Conservation (phyloP, 441 rosid genomes). For the Rhodomyrtus psidioides region DNA sequence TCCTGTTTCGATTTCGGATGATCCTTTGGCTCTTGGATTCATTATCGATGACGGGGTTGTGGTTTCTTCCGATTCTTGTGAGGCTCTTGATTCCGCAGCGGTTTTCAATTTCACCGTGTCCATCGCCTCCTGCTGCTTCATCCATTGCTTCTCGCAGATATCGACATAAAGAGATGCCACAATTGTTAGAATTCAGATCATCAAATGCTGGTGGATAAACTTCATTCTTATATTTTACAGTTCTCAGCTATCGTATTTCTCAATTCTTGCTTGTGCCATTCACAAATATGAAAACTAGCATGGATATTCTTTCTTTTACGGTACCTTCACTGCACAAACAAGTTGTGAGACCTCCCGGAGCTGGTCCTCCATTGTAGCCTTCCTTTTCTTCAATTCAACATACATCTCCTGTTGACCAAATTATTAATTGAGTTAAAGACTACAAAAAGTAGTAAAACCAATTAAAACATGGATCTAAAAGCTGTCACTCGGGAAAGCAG, state of each 20-base stretch:
- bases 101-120: slow-evolving; percentile 20
- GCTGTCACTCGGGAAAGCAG: background rate
- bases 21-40: slow-evolving; percentile 5
- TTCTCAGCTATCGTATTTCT: background rate
- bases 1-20: slow-evolving; percentile 1
- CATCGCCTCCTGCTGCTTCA: slow-evolving; percentile 39
- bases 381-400: slow-evolving; percentile 46
- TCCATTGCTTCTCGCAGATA: background rate
- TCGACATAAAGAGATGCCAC: background rate
- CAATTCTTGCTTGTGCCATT: background rate
- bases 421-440: background rate
- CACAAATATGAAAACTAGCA: background rate
- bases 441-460: background rate
- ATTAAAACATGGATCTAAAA: background rate
- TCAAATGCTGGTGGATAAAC: background rate
- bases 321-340: slow-evolving; percentile 60
- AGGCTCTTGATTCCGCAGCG: slow-evolving; percentile 7
- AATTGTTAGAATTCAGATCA: background rate
- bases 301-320: background rate
- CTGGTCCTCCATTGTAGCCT: slow-evolving; percentile 49
- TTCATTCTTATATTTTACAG: background rate
- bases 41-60: slow-evolving; percentile 5
- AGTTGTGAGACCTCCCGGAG: slow-evolving; percentile 38
- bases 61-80: slow-evolving; percentile 20
- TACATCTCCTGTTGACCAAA: slow-evolving; percentile 43